phyloP scores from a whole-genome alignment of 1,284 basidiomycete genomes.

The Melampsora medusae region DNA sequence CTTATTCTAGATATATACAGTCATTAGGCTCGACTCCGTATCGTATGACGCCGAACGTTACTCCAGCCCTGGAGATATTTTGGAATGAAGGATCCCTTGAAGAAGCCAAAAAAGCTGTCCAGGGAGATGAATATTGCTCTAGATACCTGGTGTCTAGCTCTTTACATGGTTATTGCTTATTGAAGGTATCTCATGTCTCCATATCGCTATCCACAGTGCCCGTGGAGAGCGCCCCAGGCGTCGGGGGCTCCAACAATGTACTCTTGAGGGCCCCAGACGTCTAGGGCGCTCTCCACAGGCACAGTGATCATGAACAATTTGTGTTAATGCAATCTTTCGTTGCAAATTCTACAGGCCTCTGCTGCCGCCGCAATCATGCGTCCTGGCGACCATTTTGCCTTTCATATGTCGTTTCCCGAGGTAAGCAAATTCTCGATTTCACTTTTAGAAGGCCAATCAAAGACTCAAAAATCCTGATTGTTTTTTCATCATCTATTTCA shows the following conservation, averaged over 20 bases:
- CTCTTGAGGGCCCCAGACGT: too few species aligned
- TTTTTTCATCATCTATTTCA: conserved; percentile 3
- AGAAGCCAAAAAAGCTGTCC: conserved; percentile 17
- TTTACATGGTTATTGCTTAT: conserved; percentile 8
- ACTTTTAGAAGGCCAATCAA: neutral
- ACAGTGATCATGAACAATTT: too few species aligned
- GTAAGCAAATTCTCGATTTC: neutral
- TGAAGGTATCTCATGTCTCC: neutral
- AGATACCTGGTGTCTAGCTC: conserved; percentile 2
- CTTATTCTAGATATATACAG: neutral
- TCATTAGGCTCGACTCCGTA: neutral
- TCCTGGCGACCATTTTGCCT: conserved; percentile 11
- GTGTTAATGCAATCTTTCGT: neutral
- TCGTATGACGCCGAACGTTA: neutral
- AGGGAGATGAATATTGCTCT: conserved; percentile 1
- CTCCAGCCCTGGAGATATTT: conserved; percentile 8
- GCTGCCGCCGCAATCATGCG: conserved; percentile 14
- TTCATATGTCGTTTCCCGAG: conserved; percentile 22
- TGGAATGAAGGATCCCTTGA: conserved; percentile 15
- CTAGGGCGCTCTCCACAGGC: too few species aligned
- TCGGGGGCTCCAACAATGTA: too few species aligned
- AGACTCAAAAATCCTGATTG: neutral
- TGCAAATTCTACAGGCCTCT: conserved; percentile 8
- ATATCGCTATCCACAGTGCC: neutral
- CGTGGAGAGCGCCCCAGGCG: too few species aligned